Evolutionary conservation across 176 grass and related monocot genomes (phyloP).

Genomic region (Poa annua): DNA sequence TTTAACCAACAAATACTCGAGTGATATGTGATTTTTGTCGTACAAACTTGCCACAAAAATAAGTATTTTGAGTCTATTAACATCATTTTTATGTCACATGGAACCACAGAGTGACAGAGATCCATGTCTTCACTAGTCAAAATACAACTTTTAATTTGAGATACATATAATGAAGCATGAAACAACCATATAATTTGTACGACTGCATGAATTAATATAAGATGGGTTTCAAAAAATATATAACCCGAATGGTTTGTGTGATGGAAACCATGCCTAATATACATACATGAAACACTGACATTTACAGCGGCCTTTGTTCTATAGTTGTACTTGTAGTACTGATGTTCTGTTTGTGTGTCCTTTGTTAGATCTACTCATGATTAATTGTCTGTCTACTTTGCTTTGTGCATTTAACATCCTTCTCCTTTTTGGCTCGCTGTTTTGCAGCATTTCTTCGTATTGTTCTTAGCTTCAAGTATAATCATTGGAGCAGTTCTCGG

Average conservation of each 20-base stretch:
- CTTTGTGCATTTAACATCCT: no score
- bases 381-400: no score
- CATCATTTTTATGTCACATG: not conserved
- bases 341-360: not conserved
- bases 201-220: no score
- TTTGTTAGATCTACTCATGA: not conserved
- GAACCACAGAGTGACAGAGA: not conserved
- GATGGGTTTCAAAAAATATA: no score
- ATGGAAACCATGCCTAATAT: no score
- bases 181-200: no score
- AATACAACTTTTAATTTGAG: not conserved
- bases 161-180: no score
- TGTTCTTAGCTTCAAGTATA: not conserved
- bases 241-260: not conserved
- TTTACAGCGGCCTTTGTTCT: no score
- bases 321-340: no score
- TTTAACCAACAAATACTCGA: not conserved
- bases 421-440: not conserved
- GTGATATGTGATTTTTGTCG: not conserved
- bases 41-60: not conserved
- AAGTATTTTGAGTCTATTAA: not conserved
- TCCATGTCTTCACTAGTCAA: not conserved
- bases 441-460: not conserved
- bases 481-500: not conserved
- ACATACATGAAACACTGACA: no score